Evolutionary conservation across 805 yeast species (phyloP), one percentile per base, ranked within the genome.

Genomic region (Candida manassasensis): DNA sequence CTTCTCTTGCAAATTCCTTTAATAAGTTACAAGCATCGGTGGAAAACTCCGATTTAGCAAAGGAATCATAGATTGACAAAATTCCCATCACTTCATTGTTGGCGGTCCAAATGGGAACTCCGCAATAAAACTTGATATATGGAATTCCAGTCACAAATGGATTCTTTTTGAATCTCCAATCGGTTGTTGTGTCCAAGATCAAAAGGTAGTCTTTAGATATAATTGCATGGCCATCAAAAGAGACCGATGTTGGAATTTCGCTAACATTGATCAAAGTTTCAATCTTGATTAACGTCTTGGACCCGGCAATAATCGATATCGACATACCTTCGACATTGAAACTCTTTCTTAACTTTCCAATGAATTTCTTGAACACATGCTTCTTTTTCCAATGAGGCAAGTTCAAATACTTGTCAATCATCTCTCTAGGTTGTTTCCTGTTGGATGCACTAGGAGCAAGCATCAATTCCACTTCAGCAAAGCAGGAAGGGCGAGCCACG

Each of bases 141-240:
- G 90, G 88, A 0, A 67, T 61, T 0, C 80, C 79, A 14, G 66
- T 71, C 1, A 84, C 84, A 32, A 81, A 61, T 0, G 90, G 90
- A 47, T 77, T 80, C 27, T 63, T 58, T 12, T 57, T 48, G 3
- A 80, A 71, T 51, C 94, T 64, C 93, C 94, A 84, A 50, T 84
- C 94, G 22, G 60, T 59, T 4, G 76, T 53, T 2, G 88, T 79
- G 52, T 83, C 84, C 4, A 67, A 50, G 6, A 84, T 44, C 3
- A 77, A 60, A 36, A 84, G 73, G 41, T 69, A 67, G 2, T 67
- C 77, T 5, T 63, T 53, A 0, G 88, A 79, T 22, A 84, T 56
- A 2, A 84, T 67, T 0, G 87, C 67, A 57, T 84, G 90, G 6
- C 77, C 77, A 51, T 84, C 93, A 30, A 84, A 55, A 6, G 87